Evolutionary conservation across 2,329 filamentous ascomycete species (phyloP).

Genomic region (Trichoderma polysporum): DNA sequence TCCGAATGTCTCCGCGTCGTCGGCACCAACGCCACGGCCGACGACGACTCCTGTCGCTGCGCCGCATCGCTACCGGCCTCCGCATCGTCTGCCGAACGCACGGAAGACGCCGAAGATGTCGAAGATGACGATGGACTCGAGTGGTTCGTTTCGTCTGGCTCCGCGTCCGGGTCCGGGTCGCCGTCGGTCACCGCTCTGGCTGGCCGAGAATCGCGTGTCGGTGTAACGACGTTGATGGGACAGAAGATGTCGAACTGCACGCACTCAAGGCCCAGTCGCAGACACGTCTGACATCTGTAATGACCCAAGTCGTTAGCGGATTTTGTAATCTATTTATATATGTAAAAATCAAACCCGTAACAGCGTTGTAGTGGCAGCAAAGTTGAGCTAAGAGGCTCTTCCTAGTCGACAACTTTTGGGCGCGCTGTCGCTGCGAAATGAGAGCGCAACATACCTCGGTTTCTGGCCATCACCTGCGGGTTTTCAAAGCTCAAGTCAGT

Average conservation of each 20-base stretch:
- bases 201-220: slow-evolving; percentile 17
- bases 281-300: slow-evolving; percentile 13
- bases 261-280: slow-evolving; percentile 15
- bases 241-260: slow-evolving; percentile 19
- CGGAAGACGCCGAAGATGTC: not conserved
- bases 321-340: not conserved
- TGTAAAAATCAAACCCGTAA: not conserved
- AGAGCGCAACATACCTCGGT: slow-evolving; percentile 11
- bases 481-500: not conserved
- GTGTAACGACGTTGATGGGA: slow-evolving; percentile 17
- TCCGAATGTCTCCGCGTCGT: not conserved
- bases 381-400: not conserved
- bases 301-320: not conserved
- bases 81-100: not conserved
- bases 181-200: not conserved
- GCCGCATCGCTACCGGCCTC: not conserved
- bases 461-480: slow-evolving; percentile 15
- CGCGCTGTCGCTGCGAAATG: not conserved
- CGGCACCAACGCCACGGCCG: not conserved
- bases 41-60: not conserved
- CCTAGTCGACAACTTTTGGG: not conserved
- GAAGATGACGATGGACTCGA: slow-evolving; percentile 7
- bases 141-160: not conserved
- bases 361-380: not conserved
- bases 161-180: not conserved